Evolutionary conservation across 2,329 filamentous ascomycete species (phyloP), one percentile per base, ranked within the genome.

Genomic region (Dactylellina parvicollis): DNA sequence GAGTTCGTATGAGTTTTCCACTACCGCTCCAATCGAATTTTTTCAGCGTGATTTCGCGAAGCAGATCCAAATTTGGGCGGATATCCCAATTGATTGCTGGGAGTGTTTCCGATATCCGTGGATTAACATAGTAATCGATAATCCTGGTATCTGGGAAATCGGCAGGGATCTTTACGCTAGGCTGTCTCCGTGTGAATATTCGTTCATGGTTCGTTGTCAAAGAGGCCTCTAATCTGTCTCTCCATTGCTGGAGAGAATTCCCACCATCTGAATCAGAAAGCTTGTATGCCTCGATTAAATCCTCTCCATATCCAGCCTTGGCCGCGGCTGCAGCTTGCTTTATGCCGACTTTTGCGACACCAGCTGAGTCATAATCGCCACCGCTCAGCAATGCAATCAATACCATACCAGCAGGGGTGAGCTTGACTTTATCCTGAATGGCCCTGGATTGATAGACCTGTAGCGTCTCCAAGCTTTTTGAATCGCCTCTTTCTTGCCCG

Each of bases 311-410:
- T 0, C 93, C 92, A 57, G 92, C 95, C 77, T 87, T 87, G 32
- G 93, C 93, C 60, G 95, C 96, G 79, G 97, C 92, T 76, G 91
- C 95, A 0, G 95, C 94, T 9, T 93, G 84, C 79, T 94, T 96
- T 52, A 92, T 87, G 1, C 95, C 95, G 77, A 93, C 96, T 2
- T 91, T 90, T 0, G 91, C 88, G 14, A 99, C 89, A 0, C 95
- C 95, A 62, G 92, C 91, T 0, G 93, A 91, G 0, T 94, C 84
- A 77, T 99, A 99, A 80, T 99, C 95, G 4, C 95, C 95, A 4
- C 95, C 95, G 77, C 93, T 97, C 86, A 99, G 92, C 74, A 99
- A 83, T 0, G 95, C 95, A 18, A 98, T 90, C 10, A 99, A 82
- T 20, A 98, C 90, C 93, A 99, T 96, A 0, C 92, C 94, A 75